Percentiles rank a stretch among this genome's conserved stretches.
These are phyloP conservation scores for Lichtheimia ramosa DNA, from an alignment of 371 early-diverging fungal species.

Conservation along the genomic window DNA sequence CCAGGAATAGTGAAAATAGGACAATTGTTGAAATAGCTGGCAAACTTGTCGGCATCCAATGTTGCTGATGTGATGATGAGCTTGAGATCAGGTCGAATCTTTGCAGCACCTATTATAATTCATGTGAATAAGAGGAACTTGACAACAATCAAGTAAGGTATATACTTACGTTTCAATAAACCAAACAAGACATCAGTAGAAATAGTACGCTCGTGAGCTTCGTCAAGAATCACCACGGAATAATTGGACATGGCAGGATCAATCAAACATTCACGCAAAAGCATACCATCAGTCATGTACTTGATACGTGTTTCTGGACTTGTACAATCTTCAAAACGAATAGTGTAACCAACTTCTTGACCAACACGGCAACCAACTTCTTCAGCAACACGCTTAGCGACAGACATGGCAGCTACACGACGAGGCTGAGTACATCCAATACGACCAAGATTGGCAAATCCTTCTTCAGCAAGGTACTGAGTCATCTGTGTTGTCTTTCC, in stretches of 20 bases:
- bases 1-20: conserved; percentile 98
- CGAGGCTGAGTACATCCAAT: conserved; percentile 99
- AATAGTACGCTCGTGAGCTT: conserved; percentile 99
- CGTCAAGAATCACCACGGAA: conserved; percentile 96
- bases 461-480: conserved; percentile 96
- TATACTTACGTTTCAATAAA: conserved; percentile 72
- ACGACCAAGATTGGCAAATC: conserved; percentile 78
- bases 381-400: conserved; percentile 98
- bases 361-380: conserved; percentile 96
- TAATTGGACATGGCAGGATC: conserved; percentile 86
- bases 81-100: conserved; percentile 85
- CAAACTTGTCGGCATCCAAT: conserved; percentile 94
- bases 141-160: neutral
- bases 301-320: conserved; percentile 93
- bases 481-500: conserved; percentile 99
- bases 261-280: conserved; percentile 94
- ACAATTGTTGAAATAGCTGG: conserved; percentile 86
- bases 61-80: conserved; percentile 97
- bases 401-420: conserved; percentile 99
- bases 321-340: conserved; percentile 98
- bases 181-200: conserved; percentile 98
- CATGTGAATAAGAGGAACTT: too few species aligned
- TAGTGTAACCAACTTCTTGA: conserved; percentile 96
- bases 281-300: conserved; percentile 99
- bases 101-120: conserved; percentile 60